These are phyloP conservation scores for Magnaporthiopsis incrustans DNA, from an alignment of 2,329 filamentous ascomycete genomes.

Conservation along the genomic window DNA sequence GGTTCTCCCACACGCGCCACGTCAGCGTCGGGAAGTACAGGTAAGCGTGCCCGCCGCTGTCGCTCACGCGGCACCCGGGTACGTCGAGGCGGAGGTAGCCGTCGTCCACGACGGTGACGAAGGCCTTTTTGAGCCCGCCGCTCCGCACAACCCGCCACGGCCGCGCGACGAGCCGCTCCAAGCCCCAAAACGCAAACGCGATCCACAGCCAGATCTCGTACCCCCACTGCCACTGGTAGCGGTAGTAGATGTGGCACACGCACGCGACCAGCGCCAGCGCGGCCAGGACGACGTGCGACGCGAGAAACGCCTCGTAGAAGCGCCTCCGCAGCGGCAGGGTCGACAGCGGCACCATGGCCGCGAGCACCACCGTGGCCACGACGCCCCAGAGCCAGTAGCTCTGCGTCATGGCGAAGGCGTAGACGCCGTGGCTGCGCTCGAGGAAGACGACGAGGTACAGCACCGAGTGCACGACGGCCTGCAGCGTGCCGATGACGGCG, in stretches of 20 bases:
- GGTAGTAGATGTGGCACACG: constrained; percentile 7
- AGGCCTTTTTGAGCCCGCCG: constrained; percentile 20
- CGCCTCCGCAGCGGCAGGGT: neutral
- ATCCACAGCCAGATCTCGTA: constrained; percentile 15
- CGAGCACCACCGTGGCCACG: constrained; percentile 2
- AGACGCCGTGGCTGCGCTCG: constrained; percentile 15
- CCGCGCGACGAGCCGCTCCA: constrained; percentile 33
- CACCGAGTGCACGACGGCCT: constrained; percentile 39
- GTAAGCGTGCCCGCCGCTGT: constrained; percentile 33
- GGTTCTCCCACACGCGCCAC: constrained; percentile 40
- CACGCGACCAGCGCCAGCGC: constrained; percentile 9
- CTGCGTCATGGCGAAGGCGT: constrained; percentile 12
- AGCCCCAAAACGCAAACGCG: constrained; percentile 22
- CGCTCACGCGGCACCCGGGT: constrained; percentile 17
- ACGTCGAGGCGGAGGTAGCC: constrained; percentile 26
- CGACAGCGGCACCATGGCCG: neutral
- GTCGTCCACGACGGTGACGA: constrained; percentile 18
- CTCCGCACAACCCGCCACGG: constrained; percentile 27
- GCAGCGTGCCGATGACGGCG: constrained; percentile 33
- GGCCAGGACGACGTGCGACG: constrained; percentile 8
- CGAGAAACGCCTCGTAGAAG: constrained; percentile 10
- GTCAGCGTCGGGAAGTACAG: constrained; percentile 40
- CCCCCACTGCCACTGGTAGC: neutral
- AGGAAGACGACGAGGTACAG: constrained; percentile 28
- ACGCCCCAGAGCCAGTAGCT: constrained; percentile 11